phyloP scores from a whole-genome alignment of 2,329 filamentous ascomycete species.

The Clonostachys sp. region DNA sequence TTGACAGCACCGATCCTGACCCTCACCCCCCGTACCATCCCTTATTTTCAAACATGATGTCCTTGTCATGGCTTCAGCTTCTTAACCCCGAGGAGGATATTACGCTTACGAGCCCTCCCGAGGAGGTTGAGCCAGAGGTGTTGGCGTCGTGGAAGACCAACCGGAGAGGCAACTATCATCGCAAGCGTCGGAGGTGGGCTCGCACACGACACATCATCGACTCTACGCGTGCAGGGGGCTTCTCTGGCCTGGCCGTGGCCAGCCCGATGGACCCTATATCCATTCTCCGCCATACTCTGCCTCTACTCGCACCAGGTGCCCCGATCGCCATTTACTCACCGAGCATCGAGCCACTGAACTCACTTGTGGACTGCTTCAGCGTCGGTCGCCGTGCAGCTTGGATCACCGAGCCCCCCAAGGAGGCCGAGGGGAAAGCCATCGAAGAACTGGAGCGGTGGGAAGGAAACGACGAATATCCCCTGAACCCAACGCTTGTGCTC shows the following conservation, averaged over 20 bases:
- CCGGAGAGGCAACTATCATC: slow-evolving; percentile 79
- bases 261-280: slow-evolving; percentile 76
- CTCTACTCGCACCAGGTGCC: slow-evolving; percentile 77
- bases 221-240: slow-evolving; percentile 68
- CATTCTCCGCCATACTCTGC: slow-evolving; percentile 70
- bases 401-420: slow-evolving; percentile 45
- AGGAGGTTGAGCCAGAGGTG: slow-evolving; percentile 50
- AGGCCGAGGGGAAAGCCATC: slow-evolving; percentile 33
- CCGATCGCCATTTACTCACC: slow-evolving; percentile 83
- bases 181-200: slow-evolving; percentile 82
- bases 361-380: slow-evolving; percentile 79
- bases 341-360: slow-evolving; percentile 71
- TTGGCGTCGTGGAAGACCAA: slow-evolving; percentile 73
- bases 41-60: slow-evolving; percentile 74
- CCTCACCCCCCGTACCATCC: slow-evolving; percentile 63
- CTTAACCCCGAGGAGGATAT: slow-evolving; percentile 71
- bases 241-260: slow-evolving; percentile 79
- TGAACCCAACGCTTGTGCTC: slow-evolving; percentile 82
- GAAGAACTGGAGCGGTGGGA: slow-evolving; percentile 51
- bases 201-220: slow-evolving; percentile 69
- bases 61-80: slow-evolving; percentile 89
- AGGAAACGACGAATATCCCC: slow-evolving; percentile 71
- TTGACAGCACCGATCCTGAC: slow-evolving; percentile 64
- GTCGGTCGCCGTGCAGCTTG: slow-evolving; percentile 76
- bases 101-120: slow-evolving; percentile 65